Evolutionary conservation across 2,329 filamentous ascomycete species (phyloP).

Genomic region (Venturia carpophila): DNA sequence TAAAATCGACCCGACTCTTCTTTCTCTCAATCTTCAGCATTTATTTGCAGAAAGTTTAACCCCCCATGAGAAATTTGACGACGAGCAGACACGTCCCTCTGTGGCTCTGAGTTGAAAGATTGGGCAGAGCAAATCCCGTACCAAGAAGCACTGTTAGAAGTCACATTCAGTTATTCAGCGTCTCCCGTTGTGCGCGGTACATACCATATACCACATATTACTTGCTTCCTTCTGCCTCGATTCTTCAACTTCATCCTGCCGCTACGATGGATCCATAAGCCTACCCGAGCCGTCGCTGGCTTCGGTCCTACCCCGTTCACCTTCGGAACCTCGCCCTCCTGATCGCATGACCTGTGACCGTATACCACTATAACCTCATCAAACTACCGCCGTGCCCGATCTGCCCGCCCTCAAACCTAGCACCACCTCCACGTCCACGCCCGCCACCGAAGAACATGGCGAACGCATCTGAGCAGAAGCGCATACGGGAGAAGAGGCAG

Average conservation of each 20-base stretch:
- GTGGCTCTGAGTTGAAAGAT: constrained; percentile 15
- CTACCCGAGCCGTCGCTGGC: constrained; percentile 1
- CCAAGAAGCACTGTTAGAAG: constrained; percentile 15
- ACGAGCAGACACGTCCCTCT: constrained; percentile 11
- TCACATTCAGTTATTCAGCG: background rate
- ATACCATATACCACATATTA: background rate
- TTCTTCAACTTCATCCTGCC: background rate
- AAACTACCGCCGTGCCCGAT: background rate
- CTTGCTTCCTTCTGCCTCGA: background rate
- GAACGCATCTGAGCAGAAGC: background rate
- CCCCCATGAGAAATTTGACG: constrained; percentile 17
- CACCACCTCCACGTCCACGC: background rate
- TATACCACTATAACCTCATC: background rate
- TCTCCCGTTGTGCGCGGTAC: constrained; percentile 8
- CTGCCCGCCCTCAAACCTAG: background rate
- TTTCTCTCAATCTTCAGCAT: background rate
- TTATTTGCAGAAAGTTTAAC: constrained; percentile 12
- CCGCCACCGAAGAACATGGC: background rate
- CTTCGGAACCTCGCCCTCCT: background rate
- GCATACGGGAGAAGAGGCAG: background rate
- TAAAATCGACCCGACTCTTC: no score
- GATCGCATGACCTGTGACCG: constrained; percentile 6
- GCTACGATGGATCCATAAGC: constrained; percentile 13
- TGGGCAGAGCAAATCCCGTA: constrained; percentile 6
- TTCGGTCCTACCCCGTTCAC: background rate